Percentiles rank a stretch among this genome's conserved stretches.
Conservation (phyloP, 495 filamentous ascomycete species). For the Glonium stellatum region DNA sequence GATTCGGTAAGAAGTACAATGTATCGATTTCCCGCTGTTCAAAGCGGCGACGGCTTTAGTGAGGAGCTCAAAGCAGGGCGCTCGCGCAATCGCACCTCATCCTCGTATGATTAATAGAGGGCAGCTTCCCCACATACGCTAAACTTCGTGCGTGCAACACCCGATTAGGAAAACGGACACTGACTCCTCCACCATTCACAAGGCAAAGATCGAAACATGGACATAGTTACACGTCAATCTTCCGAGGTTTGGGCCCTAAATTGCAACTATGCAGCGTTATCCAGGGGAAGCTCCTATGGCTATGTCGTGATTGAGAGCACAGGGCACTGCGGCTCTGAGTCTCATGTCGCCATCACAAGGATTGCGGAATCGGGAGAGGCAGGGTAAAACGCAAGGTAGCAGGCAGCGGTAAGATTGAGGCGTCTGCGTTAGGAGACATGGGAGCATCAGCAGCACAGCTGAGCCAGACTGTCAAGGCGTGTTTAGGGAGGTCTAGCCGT, state of each 20-base stretch:
- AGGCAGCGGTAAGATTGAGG: neutral
- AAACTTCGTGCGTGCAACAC: neutral
- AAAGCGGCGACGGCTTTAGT: neutral
- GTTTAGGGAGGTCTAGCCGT: neutral
- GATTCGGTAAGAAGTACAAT: neutral
- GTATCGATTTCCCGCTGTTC: neutral
- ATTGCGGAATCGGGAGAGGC: neutral
- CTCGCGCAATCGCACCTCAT: constrained; percentile 1
- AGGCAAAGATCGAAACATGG: neutral
- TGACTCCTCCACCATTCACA: neutral
- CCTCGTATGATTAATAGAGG: neutral
- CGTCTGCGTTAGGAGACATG: neutral
- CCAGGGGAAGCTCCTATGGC: neutral
- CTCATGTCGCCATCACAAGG: neutral
- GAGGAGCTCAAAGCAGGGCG: neutral
- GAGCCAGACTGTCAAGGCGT: neutral
- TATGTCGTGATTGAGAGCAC: constrained; percentile 4
- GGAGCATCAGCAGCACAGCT: neutral
- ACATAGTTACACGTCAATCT: neutral
- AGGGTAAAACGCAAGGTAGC: neutral
- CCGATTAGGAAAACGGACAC: neutral
- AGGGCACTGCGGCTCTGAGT: neutral
- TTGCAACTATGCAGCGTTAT: neutral
- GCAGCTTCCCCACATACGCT: neutral
- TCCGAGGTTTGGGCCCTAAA: neutral